Base-by-base conservation (phyloP, 768 basidiomycete genomes). In the Boletus sp. region DNA sequence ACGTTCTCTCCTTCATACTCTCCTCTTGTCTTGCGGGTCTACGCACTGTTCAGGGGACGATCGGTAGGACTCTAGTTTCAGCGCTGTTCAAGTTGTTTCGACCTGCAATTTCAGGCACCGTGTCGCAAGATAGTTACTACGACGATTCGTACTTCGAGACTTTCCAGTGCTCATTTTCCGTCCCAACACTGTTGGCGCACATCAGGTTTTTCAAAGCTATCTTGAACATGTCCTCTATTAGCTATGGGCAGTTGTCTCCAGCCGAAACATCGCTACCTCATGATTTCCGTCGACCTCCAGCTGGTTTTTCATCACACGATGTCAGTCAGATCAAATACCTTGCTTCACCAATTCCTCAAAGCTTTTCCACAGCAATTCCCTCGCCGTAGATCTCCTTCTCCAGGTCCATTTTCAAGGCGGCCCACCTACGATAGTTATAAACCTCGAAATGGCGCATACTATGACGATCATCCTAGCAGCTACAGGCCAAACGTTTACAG, bases 381-480 rank as follows among this genome's bases (percentile, higher is more conserved):
- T 53, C 78, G 77, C 61, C 78, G 78, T 53, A 77, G 76, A 60
- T 77, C 79, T 42, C 79, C 80, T 44, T 82, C 86, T 49, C 80
- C 83, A 48, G 73, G 74, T 39, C 64, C 80, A 35, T 70, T 79
- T 57, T 73, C 80, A 40, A 74, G 78, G 64, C 65, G 67, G 55
- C 75, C 71, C 55, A 64, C 78, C 29, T 83, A 83, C 61, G 81
- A 86, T 63, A 78, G 77, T 49, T 85, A 84, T 67, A 73, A 75
- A 32, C 78, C 81, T 30, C 68, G 76, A 55, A 74, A 74, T 28
- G 63, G 73, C 39, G 58, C 67, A 17, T 62, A 71, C 46, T 76
- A 77, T 62, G 78, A 78, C 53, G 77, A 76, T 36, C 68, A 73
- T 63, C 59, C 73, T 14, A 79, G 76, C 57, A 70, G 67, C 59